Evolutionary conservation across 169 alveolate genomes (phyloP), one percentile per base, ranked within the genome.

Genomic region (Amoebophrya sp.): DNA sequence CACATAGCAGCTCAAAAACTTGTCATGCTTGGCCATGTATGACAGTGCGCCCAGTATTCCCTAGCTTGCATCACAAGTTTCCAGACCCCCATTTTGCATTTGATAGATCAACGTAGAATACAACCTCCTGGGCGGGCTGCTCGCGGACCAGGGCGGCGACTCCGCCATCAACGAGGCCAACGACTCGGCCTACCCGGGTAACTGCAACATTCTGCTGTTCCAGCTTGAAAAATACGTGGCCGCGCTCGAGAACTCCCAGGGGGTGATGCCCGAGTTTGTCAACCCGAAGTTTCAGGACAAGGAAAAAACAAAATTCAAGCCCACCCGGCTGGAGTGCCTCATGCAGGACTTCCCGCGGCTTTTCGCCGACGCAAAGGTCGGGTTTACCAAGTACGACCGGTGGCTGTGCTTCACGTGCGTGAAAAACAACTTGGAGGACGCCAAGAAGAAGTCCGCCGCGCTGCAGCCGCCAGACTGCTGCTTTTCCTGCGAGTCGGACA

Each of bases 321-420:
- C 99, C 66, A 96, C 99, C 23, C 96, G 99, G 89, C 95, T 98
- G 66, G 99, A 98, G 93, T 97, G 98, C 55, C 96, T 97, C 98
- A 97, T 97, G 99, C 98, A 98, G 93, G 98, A 97, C 92, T 95
- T 95, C 33, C 93, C 94, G 0, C 92, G 92, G 3, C 92, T 55
- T 47, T 89, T 93, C 38, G 29, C 77, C 2, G 83, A 91, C 39
- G 53, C 29, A 23, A 92, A 93, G 93, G 93, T 93, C 1, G 95
- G 95, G 2, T 94, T 90, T 40, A 93, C 94, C 25, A 92, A 90
- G 94, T 77, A 93, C 89, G 93, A 89, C 38, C 94, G 94, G 23
- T 93, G 95, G 94, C 77, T 91, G 47, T 93, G 94, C 92, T 94
- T 92, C 92, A 83, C 94, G 55, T 77, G 92, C 40, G 93, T 94